phyloP scores from a whole-genome alignment of 2,329 filamentous ascomycete species.

The Ilyonectria sp. region DNA sequence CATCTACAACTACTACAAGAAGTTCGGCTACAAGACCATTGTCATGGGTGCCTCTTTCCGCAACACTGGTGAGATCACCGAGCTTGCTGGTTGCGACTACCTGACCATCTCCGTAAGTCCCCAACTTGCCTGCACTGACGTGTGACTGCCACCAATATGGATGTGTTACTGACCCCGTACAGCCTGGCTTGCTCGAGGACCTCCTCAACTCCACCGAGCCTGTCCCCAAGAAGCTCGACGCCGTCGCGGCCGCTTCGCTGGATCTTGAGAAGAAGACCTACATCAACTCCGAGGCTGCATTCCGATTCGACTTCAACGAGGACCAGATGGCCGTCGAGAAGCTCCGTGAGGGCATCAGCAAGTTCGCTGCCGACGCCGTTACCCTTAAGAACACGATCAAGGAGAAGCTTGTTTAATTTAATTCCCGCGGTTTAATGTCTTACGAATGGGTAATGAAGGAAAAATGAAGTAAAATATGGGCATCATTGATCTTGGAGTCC shows the following conservation, averaged over 20 bases:
- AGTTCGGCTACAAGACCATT: slow-evolving; percentile 98
- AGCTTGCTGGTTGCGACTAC: slow-evolving; percentile 98
- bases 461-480: slow-evolving; percentile 23
- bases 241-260: slow-evolving; percentile 74
- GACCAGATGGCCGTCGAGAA: slow-evolving; percentile 99
- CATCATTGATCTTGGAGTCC: not conserved
- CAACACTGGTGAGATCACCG: slow-evolving; percentile 95
- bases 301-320: slow-evolving; percentile 99
- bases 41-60: slow-evolving; percentile 99
- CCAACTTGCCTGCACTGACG: not conserved
- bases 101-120: slow-evolving; percentile 91
- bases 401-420: slow-evolving; percentile 79
- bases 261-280: slow-evolving; percentile 91
- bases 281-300: slow-evolving; percentile 88
- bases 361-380: slow-evolving; percentile 96
- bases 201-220: slow-evolving; percentile 86
- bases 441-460: slow-evolving; percentile 16
- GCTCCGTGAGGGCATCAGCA: slow-evolving; percentile 98
- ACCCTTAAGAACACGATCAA: slow-evolving; percentile 94
- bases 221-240: slow-evolving; percentile 94
- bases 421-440: slow-evolving; percentile 17
- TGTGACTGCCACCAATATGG: not conserved
- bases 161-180: slow-evolving; percentile 34
- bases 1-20: slow-evolving; percentile 99
- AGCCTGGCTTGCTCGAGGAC: slow-evolving; percentile 95